Evolutionary conservation across 2,329 filamentous ascomycete species (phyloP).

Genomic region (Drechslerella dactyloides): DNA sequence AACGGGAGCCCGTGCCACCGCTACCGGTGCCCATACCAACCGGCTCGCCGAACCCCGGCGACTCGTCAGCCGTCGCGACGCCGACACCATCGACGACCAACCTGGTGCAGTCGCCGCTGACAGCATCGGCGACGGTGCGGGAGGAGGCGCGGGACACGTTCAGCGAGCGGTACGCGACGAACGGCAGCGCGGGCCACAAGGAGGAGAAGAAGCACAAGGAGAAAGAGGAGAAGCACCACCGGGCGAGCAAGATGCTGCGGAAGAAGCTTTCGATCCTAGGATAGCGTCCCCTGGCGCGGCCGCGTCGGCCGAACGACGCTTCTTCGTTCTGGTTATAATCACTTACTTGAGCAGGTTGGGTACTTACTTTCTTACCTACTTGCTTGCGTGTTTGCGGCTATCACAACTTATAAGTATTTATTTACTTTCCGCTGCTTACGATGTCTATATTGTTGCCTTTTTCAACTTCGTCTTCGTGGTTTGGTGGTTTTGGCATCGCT

Average conservation of each 20-base stretch:
- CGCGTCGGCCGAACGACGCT: background rate
- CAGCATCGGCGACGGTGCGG: slow-evolving; percentile 20
- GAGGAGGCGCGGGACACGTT: slow-evolving; percentile 22
- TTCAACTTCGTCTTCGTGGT: too few species aligned
- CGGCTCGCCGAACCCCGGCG: slow-evolving; percentile 43
- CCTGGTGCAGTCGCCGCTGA: slow-evolving; percentile 24
- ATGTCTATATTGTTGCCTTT: slow-evolving; percentile 4
- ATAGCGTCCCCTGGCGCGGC: slow-evolving; percentile 27
- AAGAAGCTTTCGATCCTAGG: slow-evolving; percentile 50
- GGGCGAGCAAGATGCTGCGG: slow-evolving; percentile 46
- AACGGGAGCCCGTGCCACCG: slow-evolving; percentile 43
- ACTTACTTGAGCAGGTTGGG: too few species aligned
- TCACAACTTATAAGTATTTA: background rate
- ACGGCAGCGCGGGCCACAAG: slow-evolving; percentile 17
- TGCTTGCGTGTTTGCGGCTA: background rate
- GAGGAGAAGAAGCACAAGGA: slow-evolving; percentile 39
- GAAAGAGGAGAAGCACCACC: slow-evolving; percentile 42
- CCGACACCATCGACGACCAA: slow-evolving; percentile 40
- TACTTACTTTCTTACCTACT: too few species aligned
- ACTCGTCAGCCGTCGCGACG: slow-evolving; percentile 20
- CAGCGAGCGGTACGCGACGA: slow-evolving; percentile 19
- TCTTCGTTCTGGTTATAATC: background rate
- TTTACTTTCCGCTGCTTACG: background rate
- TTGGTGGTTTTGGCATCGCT: slow-evolving; percentile 34
- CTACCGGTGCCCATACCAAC: slow-evolving; percentile 21